Percentiles rank a stretch among this genome's conserved stretches.
These are phyloP conservation scores for Ceratobasidium sp. DNA, from an alignment of 1,284 basidiomycete species.

Conservation along the genomic window DNA sequence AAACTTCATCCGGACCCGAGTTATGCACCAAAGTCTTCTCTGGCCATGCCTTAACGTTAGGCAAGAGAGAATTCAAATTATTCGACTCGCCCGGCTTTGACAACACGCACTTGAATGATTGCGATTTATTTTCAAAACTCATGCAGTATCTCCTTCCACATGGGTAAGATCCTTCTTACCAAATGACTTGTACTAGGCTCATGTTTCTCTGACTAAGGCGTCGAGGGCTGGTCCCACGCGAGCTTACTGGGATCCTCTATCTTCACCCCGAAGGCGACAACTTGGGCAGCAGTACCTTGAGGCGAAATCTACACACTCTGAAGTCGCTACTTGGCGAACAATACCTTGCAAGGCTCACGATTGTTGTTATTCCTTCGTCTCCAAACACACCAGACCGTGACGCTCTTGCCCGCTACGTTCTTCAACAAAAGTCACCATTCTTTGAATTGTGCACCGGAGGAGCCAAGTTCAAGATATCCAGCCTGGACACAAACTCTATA, in stretches of 20 bases:
- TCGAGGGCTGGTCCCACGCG: not conserved
- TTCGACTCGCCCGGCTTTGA: constrained; percentile 35
- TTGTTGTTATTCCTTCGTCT: not conserved
- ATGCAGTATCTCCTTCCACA: not conserved
- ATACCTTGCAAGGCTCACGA: not conserved
- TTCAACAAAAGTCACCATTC: constrained; percentile 6
- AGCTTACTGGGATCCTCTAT: constrained; percentile 1
- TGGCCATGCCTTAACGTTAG: not conserved
- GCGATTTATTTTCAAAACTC: not conserved
- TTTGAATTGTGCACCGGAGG: not conserved
- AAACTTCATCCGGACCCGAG: not conserved
- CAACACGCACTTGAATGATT: not conserved
- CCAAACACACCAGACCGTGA: not conserved
- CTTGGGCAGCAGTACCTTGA: not conserved
- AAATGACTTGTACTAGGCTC: not conserved
- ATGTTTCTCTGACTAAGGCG: too few relatives aligned
- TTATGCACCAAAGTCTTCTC: constrained; percentile 7
- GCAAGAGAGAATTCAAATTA: not conserved
- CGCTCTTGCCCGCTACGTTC: not conserved
- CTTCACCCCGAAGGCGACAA: constrained; percentile 7
- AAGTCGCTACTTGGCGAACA: constrained; percentile 4
- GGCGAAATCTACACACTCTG: not conserved
- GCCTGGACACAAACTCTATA: not conserved
- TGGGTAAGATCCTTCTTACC: not conserved
- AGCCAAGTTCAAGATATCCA: not conserved